Evolutionary conservation across 257 asterid species (phyloP).

Genomic region (Jaltomata sinuosa): DNA sequence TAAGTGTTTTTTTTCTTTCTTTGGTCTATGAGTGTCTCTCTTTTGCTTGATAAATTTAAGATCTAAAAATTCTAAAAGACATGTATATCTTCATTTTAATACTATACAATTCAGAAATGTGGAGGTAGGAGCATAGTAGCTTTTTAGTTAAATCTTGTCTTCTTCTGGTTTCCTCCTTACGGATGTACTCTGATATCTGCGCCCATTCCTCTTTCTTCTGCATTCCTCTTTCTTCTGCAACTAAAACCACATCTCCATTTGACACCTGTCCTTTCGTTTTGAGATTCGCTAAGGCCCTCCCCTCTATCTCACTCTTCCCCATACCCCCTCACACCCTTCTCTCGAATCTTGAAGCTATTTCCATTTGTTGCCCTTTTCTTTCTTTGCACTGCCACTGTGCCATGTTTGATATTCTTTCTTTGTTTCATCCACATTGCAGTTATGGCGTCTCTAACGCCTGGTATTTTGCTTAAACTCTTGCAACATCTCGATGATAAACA

Average conservation of each 20-base stretch:
- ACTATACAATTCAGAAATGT: no score
- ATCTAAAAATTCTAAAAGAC: no score
- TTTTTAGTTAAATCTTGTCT: constrained; percentile 7
- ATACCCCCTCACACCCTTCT: neutral
- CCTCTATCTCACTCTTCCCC: neutral
- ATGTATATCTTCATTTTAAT: no score
- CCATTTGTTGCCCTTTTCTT: neutral
- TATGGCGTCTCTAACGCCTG: constrained; percentile 82
- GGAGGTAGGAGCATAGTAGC: neutral
- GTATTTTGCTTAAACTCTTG: constrained; percentile 60
- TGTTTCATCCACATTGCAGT: neutral
- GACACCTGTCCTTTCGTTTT: neutral
- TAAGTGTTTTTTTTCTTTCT: no score
- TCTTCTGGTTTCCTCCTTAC: neutral
- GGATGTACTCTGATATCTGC: neutral
- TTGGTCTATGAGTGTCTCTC: no score
- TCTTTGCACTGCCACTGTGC: neutral
- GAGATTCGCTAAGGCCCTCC: neutral
- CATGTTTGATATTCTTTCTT: neutral
- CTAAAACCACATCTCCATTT: neutral
- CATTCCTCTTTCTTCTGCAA: neutral
- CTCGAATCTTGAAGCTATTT: neutral
- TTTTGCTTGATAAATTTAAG: no score
- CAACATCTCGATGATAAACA: constrained; percentile 62
- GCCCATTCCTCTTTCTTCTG: neutral